Conservation (phyloP, 2,329 filamentous ascomycete species). For the Xylariales sp. region DNA sequence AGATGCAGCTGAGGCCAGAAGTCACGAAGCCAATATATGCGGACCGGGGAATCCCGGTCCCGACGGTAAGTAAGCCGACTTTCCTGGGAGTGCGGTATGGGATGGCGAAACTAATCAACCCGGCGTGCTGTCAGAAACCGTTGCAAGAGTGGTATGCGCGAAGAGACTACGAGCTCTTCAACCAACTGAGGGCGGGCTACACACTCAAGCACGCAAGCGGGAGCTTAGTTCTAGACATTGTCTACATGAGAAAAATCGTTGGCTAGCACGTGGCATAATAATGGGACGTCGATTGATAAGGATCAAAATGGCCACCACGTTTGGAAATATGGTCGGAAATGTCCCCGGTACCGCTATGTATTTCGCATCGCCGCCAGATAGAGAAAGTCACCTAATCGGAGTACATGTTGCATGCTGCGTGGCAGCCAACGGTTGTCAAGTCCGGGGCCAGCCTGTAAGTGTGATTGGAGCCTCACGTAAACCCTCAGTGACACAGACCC, state of each 20-base stretch:
- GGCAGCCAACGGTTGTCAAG: no score
- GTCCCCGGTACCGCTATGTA: no score
- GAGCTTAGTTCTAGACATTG: slow-evolving; percentile 1
- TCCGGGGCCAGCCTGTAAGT: neutral
- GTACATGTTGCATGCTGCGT: no score
- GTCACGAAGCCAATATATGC: slow-evolving; percentile 19
- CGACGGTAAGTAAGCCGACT: slow-evolving; percentile 16
- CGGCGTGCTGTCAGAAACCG: slow-evolving; percentile 12
- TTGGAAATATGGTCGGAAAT: no score
- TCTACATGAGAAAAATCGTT: slow-evolving; percentile 6
- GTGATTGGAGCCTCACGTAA: neutral
- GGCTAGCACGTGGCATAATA: neutral
- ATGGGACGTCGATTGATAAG: no score
- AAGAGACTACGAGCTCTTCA: slow-evolving; percentile 19
- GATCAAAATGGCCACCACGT: no score
- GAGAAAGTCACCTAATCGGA: no score
- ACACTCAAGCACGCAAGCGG: neutral
- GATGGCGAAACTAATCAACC: slow-evolving; percentile 6
- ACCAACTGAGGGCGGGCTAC: neutral
- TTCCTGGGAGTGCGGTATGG: neutral
- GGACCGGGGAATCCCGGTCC: slow-evolving; percentile 17
- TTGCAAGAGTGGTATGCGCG: slow-evolving; percentile 22
- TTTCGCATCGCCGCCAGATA: no score
- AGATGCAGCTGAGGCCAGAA: slow-evolving; percentile 21
- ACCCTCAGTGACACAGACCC: neutral